These are phyloP conservation scores for Pseudogymnoascus sp. DNA, from an alignment of 2,329 filamentous ascomycete genomes.

Conservation along the genomic window DNA sequence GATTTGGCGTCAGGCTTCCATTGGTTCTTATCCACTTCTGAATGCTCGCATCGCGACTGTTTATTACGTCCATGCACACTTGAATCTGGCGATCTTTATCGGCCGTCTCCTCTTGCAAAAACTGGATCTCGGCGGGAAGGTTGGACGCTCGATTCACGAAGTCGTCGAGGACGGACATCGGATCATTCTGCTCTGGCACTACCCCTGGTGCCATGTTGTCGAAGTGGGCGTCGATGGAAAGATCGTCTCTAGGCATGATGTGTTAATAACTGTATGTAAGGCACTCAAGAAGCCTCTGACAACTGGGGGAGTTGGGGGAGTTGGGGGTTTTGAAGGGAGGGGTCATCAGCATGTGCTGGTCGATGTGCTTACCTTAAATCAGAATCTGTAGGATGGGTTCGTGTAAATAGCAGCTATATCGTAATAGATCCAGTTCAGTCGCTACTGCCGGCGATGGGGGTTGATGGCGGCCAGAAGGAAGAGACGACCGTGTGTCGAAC, in stretches of 20 bases:
- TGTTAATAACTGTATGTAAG: conserved; percentile 41
- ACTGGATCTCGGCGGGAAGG: conserved; percentile 72
- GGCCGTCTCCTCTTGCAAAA: conserved; percentile 74
- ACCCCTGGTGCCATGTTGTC: conserved; percentile 39
- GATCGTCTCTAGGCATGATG: conserved; percentile 64
- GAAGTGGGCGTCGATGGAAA: conserved; percentile 54
- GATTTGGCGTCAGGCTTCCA: conserved; percentile 64
- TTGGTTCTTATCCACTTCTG: conserved; percentile 76
- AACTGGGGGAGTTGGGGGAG: neutral
- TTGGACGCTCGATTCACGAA: conserved; percentile 70
- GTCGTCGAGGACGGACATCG: conserved; percentile 66
- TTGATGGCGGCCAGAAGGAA: neutral
- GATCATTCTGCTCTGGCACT: conserved; percentile 53
- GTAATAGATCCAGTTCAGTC: neutral
- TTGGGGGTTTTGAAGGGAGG: neutral
- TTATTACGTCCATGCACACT: conserved; percentile 60
- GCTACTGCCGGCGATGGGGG: neutral
- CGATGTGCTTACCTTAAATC: neutral
- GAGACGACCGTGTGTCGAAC: neutral
- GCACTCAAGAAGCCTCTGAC: neutral
- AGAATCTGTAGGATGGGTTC: neutral
- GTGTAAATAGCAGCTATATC: neutral
- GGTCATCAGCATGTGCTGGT: neutral
- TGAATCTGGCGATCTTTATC: conserved; percentile 68
- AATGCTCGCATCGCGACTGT: conserved; percentile 63